Percentiles rank a stretch among this genome's conserved stretches.
These are phyloP conservation scores for Ophiostoma sp. DNA, from an alignment of 2,329 filamentous ascomycete species.

Conservation along the genomic window DNA sequence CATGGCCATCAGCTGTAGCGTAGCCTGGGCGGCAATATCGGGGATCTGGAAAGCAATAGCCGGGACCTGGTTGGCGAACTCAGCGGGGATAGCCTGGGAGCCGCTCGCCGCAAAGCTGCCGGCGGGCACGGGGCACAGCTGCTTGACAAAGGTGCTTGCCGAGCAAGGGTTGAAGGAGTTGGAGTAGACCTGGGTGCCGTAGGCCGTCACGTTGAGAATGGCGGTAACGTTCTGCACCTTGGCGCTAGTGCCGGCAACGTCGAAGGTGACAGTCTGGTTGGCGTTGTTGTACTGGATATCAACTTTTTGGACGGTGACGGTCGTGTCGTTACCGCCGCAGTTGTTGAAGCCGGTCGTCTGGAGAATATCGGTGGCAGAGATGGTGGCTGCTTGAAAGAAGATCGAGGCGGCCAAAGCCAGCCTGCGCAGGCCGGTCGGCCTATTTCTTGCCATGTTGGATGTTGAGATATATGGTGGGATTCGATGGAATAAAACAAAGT, in stretches of 20 bases:
- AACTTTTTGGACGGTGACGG: conserved; percentile 70
- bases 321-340: conserved; percentile 57
- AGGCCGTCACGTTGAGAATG: conserved; percentile 73
- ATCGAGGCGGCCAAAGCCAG: conserved; percentile 29
- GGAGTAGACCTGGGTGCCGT: conserved; percentile 77
- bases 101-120: conserved; percentile 74
- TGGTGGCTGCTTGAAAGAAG: conserved; percentile 39
- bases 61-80: conserved; percentile 75
- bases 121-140: conserved; percentile 84
- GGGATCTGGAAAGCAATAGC: conserved; percentile 87
- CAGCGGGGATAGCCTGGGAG: conserved; percentile 66
- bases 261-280: conserved; percentile 72
- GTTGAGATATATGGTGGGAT: not conserved
- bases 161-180: conserved; percentile 84
- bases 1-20: conserved; percentile 67
- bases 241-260: conserved; percentile 75
- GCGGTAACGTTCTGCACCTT: conserved; percentile 79
- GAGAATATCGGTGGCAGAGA: conserved; percentile 69
- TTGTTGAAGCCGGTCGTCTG: conserved; percentile 77
- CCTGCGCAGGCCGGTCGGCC: conserved; percentile 25
- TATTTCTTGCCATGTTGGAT: not conserved
- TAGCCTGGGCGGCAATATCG: conserved; percentile 84
- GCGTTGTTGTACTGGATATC: conserved; percentile 77
- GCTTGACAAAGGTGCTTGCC: conserved; percentile 60
- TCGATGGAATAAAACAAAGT: not conserved